A percentile compares a stretch with the other conserved stretches of the same genome.
phyloP scores from a whole-genome alignment of 208 protist species.

The Leishmania lainsoni region DNA sequence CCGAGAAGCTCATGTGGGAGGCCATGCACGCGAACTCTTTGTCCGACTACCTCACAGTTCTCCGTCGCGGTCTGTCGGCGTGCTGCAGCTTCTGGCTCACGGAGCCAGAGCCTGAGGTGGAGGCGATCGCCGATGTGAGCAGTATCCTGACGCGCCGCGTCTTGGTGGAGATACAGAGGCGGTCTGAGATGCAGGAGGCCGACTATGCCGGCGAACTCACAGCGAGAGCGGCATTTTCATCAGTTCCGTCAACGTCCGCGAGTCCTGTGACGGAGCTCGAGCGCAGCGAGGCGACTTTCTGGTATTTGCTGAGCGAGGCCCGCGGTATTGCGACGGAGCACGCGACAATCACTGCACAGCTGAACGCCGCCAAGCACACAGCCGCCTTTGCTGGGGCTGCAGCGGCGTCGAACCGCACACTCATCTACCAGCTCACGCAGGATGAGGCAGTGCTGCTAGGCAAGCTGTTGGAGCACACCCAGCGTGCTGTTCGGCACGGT shows the following conservation, averaged over 20 bases:
- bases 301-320: conserved; percentile 48
- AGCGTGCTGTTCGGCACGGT: conserved; percentile 44
- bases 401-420: conserved; percentile 37
- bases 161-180: conserved; percentile 29
- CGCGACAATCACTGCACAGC: conserved; percentile 41
- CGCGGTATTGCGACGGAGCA: conserved; percentile 50
- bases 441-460: conserved; percentile 56
- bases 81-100: conserved; percentile 68
- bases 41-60: conserved; percentile 44
- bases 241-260: not conserved
- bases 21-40: conserved; percentile 69
- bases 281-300: conserved; percentile 63
- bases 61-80: conserved; percentile 48
- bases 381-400: conserved; percentile 11
- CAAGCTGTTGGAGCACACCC: conserved; percentile 35
- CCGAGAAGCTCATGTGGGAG: conserved; percentile 79
- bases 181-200: not conserved
- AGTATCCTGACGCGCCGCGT: conserved; percentile 62
- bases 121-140: conserved; percentile 73
- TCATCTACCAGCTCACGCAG: conserved; percentile 67
- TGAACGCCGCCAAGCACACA: conserved; percentile 41
- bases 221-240: not conserved
- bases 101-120: conserved; percentile 45
- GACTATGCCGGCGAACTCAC: conserved; percentile 3
- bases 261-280: conserved; percentile 36